Percentiles rank a stretch among this genome's conserved stretches.
phyloP scores from a whole-genome alignment of 2,329 filamentous ascomycete species.

The Hymenoscyphus scutula region DNA sequence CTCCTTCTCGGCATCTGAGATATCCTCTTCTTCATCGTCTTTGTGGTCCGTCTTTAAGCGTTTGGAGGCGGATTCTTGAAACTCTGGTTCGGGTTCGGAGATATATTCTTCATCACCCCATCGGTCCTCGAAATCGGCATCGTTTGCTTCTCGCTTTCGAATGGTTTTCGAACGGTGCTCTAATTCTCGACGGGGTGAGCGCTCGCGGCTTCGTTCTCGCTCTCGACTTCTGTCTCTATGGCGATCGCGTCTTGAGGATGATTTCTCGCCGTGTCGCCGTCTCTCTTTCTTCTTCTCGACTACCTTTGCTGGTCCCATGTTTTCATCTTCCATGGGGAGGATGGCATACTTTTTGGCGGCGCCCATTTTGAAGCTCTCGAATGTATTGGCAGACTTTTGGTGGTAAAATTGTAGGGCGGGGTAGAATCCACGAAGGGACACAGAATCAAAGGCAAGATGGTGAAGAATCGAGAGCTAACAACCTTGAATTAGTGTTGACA shows the following conservation, averaged over 20 bases:
- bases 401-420: not conserved
- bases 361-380: constrained; percentile 7
- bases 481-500: not conserved
- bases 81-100: constrained; percentile 51
- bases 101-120: constrained; percentile 76
- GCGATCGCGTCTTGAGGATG: constrained; percentile 35
- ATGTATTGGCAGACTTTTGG: not conserved
- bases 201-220: constrained; percentile 36
- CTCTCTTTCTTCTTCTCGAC: constrained; percentile 48
- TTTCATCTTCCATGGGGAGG: constrained; percentile 64
- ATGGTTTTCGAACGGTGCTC: constrained; percentile 49
- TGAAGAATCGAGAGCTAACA: too few relatives aligned
- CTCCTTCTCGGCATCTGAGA: constrained; percentile 62
- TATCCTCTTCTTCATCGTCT: constrained; percentile 44
- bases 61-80: constrained; percentile 68
- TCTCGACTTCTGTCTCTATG: constrained; percentile 42
- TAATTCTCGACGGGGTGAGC: constrained; percentile 38
- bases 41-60: constrained; percentile 63
- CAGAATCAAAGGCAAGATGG: too few relatives aligned
- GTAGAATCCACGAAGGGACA: too few relatives aligned
- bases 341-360: constrained; percentile 63
- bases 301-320: constrained; percentile 53
- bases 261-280: constrained; percentile 38
- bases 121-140: constrained; percentile 68
- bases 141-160: constrained; percentile 48